Evolutionary conservation across 768 basidiomycete species (phyloP).

Genomic region (Russula sp.): DNA sequence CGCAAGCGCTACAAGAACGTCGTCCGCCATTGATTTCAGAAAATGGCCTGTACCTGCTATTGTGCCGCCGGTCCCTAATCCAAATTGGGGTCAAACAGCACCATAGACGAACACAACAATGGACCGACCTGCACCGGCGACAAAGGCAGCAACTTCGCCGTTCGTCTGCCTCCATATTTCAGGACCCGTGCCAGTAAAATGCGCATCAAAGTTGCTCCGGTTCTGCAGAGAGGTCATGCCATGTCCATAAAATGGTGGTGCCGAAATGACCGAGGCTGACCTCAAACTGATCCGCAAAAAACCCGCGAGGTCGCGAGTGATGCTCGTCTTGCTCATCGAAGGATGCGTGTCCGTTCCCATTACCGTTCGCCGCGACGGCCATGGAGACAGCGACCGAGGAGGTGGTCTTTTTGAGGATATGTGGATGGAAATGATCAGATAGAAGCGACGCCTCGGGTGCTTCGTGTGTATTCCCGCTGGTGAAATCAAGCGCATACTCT

Average conservation of each 20-base stretch:
- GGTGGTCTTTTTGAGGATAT: conserved; percentile 34
- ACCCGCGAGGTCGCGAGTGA: conserved; percentile 59
- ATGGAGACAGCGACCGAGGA: conserved; percentile 51
- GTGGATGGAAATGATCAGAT: conserved; percentile 14
- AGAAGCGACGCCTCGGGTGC: neutral
- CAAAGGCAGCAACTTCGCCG: conserved; percentile 76
- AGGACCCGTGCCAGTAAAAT: conserved; percentile 84
- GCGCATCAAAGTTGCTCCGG: conserved; percentile 83
- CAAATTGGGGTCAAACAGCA: neutral
- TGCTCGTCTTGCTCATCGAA: conserved; percentile 38
- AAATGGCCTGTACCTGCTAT: conserved; percentile 79
- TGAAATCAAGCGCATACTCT: conserved; percentile 71
- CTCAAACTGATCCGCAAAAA: conserved; percentile 97
- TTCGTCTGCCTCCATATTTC: conserved; percentile 94
- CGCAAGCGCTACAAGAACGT: conserved; percentile 65
- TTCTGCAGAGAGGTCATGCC: conserved; percentile 43
- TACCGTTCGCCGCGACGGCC: conserved; percentile 32
- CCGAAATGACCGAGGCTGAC: conserved; percentile 27
- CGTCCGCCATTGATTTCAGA: conserved; percentile 67
- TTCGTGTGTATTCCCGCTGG: conserved; percentile 34
- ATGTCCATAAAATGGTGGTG: neutral
- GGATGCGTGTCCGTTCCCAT: conserved; percentile 29
- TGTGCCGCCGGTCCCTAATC: conserved; percentile 85
- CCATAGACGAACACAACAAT: neutral
- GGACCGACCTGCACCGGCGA: conserved; percentile 75